Conservation (phyloP, 2,329 filamentous ascomycete species). For the Karstenula rhodostoma region DNA sequence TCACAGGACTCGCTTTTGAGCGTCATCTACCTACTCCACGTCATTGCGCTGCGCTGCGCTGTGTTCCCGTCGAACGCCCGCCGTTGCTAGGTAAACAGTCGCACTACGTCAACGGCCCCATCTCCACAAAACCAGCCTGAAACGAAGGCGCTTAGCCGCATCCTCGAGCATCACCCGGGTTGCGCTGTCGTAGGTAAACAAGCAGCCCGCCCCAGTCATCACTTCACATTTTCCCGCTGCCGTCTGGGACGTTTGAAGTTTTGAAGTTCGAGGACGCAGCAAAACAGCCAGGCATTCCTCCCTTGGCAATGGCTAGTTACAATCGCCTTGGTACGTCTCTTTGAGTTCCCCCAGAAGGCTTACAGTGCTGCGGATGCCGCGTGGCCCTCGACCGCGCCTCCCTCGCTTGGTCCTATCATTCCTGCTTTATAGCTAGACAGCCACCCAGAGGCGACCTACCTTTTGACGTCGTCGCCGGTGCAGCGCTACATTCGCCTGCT, state of each 20-base stretch:
- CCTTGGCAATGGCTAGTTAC: conserved; percentile 43
- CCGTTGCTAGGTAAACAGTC: conserved; percentile 45
- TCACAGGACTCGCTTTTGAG: conserved; percentile 8
- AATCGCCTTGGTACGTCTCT: conserved; percentile 47
- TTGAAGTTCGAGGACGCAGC: conserved; percentile 34
- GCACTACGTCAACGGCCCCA: conserved; percentile 10
- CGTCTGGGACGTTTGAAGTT: conserved; percentile 19
- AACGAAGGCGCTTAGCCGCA: conserved; percentile 33
- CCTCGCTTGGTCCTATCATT: conserved; percentile 22
- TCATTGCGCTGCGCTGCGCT: not conserved
- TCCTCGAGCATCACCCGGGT: conserved; percentile 28
- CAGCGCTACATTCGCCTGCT: conserved; percentile 8
- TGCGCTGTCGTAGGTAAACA: conserved; percentile 17
- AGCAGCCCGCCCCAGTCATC: conserved; percentile 18
- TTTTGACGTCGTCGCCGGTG: conserved; percentile 8
- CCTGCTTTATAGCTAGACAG: conserved; percentile 11
- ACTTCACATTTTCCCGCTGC: conserved; percentile 27
- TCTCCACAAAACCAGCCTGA: conserved; percentile 42
- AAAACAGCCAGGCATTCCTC: conserved; percentile 14
- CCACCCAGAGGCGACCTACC: conserved; percentile 14
- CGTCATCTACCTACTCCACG: not conserved
- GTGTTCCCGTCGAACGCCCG: conserved; percentile 14
- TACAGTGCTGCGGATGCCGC: conserved; percentile 21
- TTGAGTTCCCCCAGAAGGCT: conserved; percentile 10
- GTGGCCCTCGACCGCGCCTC: conserved; percentile 9